Conservation (phyloP, 2,329 filamentous ascomycete species). For the Aureobasidium sp. region DNA sequence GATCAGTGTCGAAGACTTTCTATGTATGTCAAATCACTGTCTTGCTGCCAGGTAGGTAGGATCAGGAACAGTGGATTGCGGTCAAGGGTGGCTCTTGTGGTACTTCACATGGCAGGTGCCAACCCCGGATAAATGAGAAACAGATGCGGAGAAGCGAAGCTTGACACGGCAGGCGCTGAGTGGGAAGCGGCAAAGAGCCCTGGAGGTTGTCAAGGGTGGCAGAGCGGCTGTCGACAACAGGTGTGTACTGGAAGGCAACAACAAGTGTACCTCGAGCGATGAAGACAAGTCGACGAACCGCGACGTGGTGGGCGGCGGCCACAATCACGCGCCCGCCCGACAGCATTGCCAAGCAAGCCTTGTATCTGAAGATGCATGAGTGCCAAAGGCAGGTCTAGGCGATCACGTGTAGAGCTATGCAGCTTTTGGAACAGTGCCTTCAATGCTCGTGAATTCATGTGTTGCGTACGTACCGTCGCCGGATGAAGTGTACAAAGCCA, state of each 20-base stretch:
- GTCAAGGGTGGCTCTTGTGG: not conserved
- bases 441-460: not conserved
- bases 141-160: constrained; percentile 9
- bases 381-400: constrained; percentile 1
- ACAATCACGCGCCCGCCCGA: constrained; percentile 7
- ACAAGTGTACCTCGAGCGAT: not conserved
- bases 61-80: not conserved
- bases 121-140: constrained; percentile 7
- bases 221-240: not conserved
- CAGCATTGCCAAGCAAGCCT: constrained; percentile 7
- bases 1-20: not conserved
- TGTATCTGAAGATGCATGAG: not conserved
- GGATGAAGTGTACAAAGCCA: constrained; percentile 9
- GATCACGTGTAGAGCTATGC: constrained; percentile 7
- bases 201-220: not conserved
- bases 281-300: constrained; percentile 3
- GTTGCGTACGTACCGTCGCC: constrained; percentile 7
- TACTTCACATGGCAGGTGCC: constrained; percentile 1
- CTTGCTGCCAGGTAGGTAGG: too few relatives aligned
- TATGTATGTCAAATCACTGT: too few relatives aligned
- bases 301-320: constrained; percentile 3
- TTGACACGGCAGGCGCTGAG: not conserved
- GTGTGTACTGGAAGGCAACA: not conserved
- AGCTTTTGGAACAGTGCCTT: not conserved
- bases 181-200: not conserved